phyloP scores from a whole-genome alignment of 2,329 filamentous ascomycete genomes.

The Aspergillus intermedius region DNA sequence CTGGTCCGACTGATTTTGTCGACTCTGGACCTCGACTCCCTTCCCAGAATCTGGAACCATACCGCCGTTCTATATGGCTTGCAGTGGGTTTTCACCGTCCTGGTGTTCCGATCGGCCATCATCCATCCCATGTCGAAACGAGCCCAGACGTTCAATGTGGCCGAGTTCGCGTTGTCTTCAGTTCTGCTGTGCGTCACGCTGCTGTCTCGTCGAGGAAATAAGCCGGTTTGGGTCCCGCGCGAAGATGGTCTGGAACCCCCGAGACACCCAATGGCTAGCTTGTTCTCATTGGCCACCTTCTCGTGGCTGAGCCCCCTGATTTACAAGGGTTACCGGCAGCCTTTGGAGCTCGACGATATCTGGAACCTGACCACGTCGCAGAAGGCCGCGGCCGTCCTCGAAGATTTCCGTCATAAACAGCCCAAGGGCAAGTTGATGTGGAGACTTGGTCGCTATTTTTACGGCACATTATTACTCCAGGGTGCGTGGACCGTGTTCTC shows the following conservation, averaged over 20 bases:
- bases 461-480: conserved; percentile 66
- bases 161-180: conserved; percentile 68
- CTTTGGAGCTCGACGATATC: conserved; percentile 74
- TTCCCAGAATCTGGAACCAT: conserved; percentile 84
- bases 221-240: conserved; percentile 78
- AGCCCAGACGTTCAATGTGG: conserved; percentile 59
- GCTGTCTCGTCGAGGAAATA: conserved; percentile 85
- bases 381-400: conserved; percentile 74
- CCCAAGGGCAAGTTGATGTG: conserved; percentile 72
- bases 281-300: conserved; percentile 83
- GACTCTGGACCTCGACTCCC: conserved; percentile 54
- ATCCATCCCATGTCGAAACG: conserved; percentile 65
- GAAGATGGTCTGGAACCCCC: conserved; percentile 84
- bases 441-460: conserved; percentile 82
- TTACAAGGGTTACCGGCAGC: conserved; percentile 78
- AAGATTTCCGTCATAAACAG: conserved; percentile 77
- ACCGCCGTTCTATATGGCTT: conserved; percentile 75
- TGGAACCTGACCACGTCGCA: conserved; percentile 89
- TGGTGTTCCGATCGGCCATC: conserved; percentile 77
- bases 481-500: conserved; percentile 72
- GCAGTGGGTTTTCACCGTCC: conserved; percentile 70
- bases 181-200: conserved; percentile 70
- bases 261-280: conserved; percentile 75
- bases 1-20: conserved; percentile 63
- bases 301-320: conserved; percentile 86